phyloP scores from a whole-genome alignment of 208 protist genomes.

The Naegleria fowleri region DNA sequence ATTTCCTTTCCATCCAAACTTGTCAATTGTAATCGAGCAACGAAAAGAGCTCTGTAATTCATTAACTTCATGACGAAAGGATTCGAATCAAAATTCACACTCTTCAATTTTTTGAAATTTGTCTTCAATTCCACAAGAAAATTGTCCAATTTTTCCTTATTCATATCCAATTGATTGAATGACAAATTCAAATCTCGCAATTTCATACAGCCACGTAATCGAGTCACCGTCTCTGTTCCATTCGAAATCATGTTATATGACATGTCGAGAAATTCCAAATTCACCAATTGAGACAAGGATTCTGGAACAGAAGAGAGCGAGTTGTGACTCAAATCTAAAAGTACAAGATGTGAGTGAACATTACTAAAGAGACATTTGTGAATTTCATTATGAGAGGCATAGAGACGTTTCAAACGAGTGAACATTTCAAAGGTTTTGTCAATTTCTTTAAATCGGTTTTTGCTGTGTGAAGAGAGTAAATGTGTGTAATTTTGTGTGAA shows the following conservation, averaged over 20 bases:
- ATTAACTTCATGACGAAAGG: conserved; percentile 4
- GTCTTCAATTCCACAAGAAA: background rate
- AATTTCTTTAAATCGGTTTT: conserved; percentile 6
- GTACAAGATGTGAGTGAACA: background rate
- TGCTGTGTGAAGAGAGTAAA: too few relatives aligned
- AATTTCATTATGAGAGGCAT: background rate
- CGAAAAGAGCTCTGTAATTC: background rate
- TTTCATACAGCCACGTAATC: background rate
- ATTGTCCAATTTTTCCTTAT: background rate
- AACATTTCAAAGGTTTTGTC: background rate
- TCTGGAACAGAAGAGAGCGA: background rate
- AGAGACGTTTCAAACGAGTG: background rate
- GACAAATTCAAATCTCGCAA: background rate
- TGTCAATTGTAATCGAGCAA: background rate
- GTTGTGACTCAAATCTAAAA: background rate
- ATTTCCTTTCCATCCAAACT: background rate
- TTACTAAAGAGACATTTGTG: background rate
- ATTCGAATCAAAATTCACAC: conserved; percentile 7
- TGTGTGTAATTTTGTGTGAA: too few relatives aligned
- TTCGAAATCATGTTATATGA: background rate
- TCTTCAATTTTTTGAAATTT: background rate
- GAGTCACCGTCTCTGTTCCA: background rate
- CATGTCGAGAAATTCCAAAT: background rate
- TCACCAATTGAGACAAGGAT: background rate
- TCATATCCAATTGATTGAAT: conserved; percentile 12